phyloP scores from a whole-genome alignment of 2,329 filamentous ascomycete genomes.

The Penicillium sp. region DNA sequence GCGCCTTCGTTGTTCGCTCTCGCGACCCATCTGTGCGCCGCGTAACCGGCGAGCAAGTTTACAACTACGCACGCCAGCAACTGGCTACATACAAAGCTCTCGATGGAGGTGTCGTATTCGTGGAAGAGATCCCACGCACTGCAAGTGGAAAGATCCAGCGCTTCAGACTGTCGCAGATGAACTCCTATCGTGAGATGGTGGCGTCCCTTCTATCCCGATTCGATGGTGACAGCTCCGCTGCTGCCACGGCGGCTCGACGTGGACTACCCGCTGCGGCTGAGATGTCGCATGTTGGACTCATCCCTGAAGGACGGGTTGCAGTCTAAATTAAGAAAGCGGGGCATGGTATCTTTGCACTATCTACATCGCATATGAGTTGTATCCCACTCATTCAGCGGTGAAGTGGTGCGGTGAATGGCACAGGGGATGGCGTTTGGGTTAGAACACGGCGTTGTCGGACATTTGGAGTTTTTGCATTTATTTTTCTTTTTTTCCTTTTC shows the following conservation, averaged over 20 bases:
- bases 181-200: conserved; percentile 40
- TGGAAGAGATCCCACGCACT: conserved; percentile 51
- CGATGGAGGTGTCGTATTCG: conserved; percentile 50
- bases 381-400: background rate
- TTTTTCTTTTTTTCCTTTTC: background rate
- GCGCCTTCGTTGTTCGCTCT: conserved; percentile 48
- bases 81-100: conserved; percentile 52
- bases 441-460: background rate
- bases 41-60: conserved; percentile 45
- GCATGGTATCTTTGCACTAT: background rate
- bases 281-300: background rate
- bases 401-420: background rate
- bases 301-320: conserved; percentile 23
- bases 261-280: conserved; percentile 2
- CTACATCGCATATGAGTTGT: background rate
- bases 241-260: background rate
- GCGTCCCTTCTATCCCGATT: conserved; percentile 31
- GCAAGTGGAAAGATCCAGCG: conserved; percentile 53
- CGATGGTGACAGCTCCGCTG: conserved; percentile 10
- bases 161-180: conserved; percentile 43
- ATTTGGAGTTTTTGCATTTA: background rate
- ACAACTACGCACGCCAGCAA: conserved; percentile 40
- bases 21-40: conserved; percentile 21
- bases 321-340: conserved; percentile 11
- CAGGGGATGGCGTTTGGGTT: background rate